These are phyloP conservation scores for Aspergillus kassunensis DNA, from an alignment of 495 filamentous ascomycete species.

Conservation along the genomic window DNA sequence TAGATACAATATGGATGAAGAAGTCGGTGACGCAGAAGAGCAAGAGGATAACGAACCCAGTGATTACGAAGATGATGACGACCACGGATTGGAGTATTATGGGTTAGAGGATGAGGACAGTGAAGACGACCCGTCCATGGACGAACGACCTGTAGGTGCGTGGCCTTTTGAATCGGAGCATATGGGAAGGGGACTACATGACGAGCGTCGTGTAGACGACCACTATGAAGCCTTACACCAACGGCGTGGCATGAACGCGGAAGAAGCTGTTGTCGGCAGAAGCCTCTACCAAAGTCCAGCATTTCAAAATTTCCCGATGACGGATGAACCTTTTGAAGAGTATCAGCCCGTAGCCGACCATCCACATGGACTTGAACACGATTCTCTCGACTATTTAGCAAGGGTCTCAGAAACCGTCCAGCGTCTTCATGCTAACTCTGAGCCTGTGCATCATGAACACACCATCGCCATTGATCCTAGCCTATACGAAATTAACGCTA, in stretches of 20 bases:
- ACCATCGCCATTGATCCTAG: conserved; percentile 18
- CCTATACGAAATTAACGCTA: conserved; percentile 2
- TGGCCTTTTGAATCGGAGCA: neutral
- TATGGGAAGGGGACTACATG: conserved; percentile 18
- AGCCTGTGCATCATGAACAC: neutral
- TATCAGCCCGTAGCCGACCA: neutral
- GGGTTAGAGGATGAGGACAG: neutral
- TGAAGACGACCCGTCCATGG: neutral
- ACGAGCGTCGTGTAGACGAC: conserved; percentile 4
- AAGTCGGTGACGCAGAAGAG: conserved; percentile 7
- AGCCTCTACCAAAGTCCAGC: neutral
- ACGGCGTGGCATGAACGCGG: neutral
- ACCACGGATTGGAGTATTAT: neutral
- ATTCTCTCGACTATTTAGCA: conserved; percentile 7
- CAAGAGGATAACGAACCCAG: neutral
- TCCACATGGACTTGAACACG: neutral
- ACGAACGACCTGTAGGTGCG: conserved; percentile 3
- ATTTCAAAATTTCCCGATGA: neutral
- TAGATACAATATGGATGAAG: neutral
- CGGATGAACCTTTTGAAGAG: conserved; percentile 1
- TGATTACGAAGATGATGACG: neutral
- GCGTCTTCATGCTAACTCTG: neutral
- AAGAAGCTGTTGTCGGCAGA: neutral
- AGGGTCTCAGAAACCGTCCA: neutral
- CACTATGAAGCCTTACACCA: neutral